Base-by-base conservation (phyloP, 2,329 filamentous ascomycete genomes). In the Ceratocystis harringtonii region DNA sequence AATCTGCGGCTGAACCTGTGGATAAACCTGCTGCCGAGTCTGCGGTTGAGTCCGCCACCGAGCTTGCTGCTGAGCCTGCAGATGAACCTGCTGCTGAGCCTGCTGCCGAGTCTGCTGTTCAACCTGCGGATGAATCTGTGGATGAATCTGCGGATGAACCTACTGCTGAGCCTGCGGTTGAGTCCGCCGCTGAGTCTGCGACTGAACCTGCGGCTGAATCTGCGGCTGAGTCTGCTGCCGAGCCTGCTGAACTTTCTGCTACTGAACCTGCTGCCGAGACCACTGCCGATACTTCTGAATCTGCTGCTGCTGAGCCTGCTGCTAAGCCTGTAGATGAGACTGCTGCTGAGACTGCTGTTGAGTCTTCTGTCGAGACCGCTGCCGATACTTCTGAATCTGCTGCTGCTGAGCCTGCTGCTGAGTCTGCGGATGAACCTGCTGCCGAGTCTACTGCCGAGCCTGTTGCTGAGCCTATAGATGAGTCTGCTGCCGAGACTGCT, bases 241-340 rank as follows among this genome's bases (percentile, higher is more conserved):
- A 69, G n/a, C n/a, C n/a, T n/a, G n/a, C n/a, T n/a, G n/a, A n/a
- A n/a, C n/a, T n/a, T n/a, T n/a, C n/a, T 15, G 52, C 55, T 61
- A 44, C 64, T 43, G 60, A 68, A 43, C 1, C 25, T 25, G 25
- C 25, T 69, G 70, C 43, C 43, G 43, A 45, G 57, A 65, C 68
- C 25, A 2, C 66, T 57, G 66, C 61, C 4, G 7, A 63, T 55
- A 19, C 65, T 15, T 50, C 68, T 10, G 58, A 55, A 5, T 45
- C 66, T 44, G 63, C 64, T 45, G 63, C 44, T 25, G 45, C 2
- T 48, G 36, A 12, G 62, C 63, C n/a, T 5, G 28, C 28, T 28
- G 28, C 28, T 1, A 2, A 28, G 28, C 3, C 28, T 28, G 28
- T 1, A 1, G 28, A 3, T 5, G 28, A 28, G 3, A 4, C 28